Evolutionary conservation across 2,329 filamentous ascomycete species (phyloP).

Genomic region (Leptosphaerulina australis): DNA sequence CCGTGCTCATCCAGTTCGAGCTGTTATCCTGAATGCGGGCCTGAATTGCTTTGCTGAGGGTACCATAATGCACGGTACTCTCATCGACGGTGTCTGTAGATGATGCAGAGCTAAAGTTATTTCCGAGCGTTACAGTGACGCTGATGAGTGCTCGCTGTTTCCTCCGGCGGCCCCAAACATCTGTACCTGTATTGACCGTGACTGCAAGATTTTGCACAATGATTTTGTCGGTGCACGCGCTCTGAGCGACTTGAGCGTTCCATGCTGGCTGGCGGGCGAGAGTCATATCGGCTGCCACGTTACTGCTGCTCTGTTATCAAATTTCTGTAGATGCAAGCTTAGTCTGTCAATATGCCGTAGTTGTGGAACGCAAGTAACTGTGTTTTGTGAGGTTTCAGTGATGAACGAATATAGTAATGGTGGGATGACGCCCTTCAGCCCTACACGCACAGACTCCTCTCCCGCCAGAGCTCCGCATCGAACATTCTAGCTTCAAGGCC

Average conservation of each 20-base stretch:
- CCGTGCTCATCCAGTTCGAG: conserved; percentile 33
- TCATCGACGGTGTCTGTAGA: conserved; percentile 64
- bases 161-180: conserved; percentile 71
- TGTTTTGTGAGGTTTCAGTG: no score
- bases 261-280: conserved; percentile 28
- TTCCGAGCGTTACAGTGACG: conserved; percentile 62
- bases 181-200: conserved; percentile 62
- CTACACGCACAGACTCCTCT: conserved; percentile 25
- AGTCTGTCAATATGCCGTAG: not conserved
- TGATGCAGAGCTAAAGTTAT: conserved; percentile 64
- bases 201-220: conserved; percentile 67
- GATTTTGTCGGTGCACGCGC: conserved; percentile 53
- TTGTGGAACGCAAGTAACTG: not conserved
- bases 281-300: conserved; percentile 16
- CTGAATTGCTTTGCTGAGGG: conserved; percentile 69
- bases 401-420: conserved; percentile 8
- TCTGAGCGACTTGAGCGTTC: conserved; percentile 29
- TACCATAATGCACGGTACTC: conserved; percentile 80
- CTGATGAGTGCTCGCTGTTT: conserved; percentile 68
- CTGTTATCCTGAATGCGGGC: conserved; percentile 49
- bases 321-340: no score
- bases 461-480: conserved; percentile 37
- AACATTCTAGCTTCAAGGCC: conserved; percentile 46
- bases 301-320: not conserved
- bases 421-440: conserved; percentile 37